Percentiles rank a stretch among this genome's conserved stretches.
These are phyloP conservation scores for Candolleomyces aberdarensis DNA, from an alignment of 768 basidiomycete genomes.

Conservation along the genomic window DNA sequence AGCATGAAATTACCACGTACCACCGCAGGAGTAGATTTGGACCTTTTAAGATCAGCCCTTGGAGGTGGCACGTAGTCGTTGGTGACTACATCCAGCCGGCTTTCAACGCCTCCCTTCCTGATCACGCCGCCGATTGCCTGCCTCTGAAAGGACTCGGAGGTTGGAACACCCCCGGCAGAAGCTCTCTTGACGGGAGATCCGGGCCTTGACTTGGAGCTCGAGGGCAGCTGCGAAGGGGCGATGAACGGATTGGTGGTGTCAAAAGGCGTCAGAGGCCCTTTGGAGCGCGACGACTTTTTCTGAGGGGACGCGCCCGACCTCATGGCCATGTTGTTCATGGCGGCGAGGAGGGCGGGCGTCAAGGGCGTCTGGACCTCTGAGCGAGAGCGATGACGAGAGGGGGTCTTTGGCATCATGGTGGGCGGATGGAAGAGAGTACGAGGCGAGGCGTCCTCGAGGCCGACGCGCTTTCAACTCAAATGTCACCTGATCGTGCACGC, in stretches of 20 bases:
- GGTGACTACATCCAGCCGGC: conserved; percentile 72
- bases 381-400: conserved; percentile 42
- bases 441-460: neutral
- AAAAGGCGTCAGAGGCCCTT: conserved; percentile 25
- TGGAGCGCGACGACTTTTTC: conserved; percentile 27
- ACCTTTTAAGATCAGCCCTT: conserved; percentile 63
- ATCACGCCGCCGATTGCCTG: conserved; percentile 70
- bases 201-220: conserved; percentile 39
- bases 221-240: conserved; percentile 16
- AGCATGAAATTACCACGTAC: conserved; percentile 25
- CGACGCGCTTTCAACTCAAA: neutral
- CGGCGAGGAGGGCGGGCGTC: conserved; percentile 43
- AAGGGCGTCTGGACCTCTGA: conserved; percentile 51
- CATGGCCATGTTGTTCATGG: conserved; percentile 40
- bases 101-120: conserved; percentile 74
- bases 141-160: conserved; percentile 52
- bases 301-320: conserved; percentile 18
- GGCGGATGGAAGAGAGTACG: neutral
- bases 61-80: conserved; percentile 72
- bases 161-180: conserved; percentile 41
- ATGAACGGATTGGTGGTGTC: conserved; percentile 67
- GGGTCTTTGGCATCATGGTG: conserved; percentile 37
- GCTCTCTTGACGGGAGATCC: conserved; percentile 66
- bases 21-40: conserved; percentile 69
- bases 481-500: conserved; percentile 7